Conservation (phyloP, 371 early-diverging fungal genomes). For the Thermomucor indicae-seudaticae region DNA sequence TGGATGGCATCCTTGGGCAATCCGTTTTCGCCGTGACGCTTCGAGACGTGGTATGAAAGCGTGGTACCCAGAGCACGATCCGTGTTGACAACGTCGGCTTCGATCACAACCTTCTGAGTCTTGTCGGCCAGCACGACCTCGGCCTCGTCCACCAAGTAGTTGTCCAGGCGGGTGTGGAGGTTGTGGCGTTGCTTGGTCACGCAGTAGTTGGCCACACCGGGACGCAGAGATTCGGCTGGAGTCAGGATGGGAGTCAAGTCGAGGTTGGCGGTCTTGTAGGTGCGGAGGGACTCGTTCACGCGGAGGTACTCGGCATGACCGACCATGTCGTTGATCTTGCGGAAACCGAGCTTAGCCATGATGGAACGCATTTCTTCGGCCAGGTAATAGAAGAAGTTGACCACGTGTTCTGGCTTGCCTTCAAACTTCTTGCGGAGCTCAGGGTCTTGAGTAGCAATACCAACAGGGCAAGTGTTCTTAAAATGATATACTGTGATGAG, state of each 20-base stretch:
- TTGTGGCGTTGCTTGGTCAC: conserved; percentile 83
- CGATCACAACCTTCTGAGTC: conserved; percentile 56
- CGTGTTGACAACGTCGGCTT: conserved; percentile 81
- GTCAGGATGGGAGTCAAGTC: conserved; percentile 86
- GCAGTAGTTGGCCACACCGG: conserved; percentile 83
- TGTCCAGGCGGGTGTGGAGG: conserved; percentile 65
- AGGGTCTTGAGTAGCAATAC: conserved; percentile 97
- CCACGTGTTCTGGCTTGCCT: conserved; percentile 92
- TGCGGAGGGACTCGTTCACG: conserved; percentile 70
- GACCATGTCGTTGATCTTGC: conserved; percentile 92
- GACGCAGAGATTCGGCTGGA: conserved; percentile 84
- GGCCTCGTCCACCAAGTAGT: conserved; percentile 73
- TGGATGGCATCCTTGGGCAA: conserved; percentile 85
- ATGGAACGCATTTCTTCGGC: conserved; percentile 90
- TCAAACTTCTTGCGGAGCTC: conserved; percentile 89
- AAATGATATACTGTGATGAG: neutral
- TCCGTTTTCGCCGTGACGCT: conserved; percentile 75
- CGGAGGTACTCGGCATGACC: conserved; percentile 84
- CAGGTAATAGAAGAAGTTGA: conserved; percentile 97
- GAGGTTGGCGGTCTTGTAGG: conserved; percentile 84
- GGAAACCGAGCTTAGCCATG: conserved; percentile 94
- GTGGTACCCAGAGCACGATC: conserved; percentile 94
- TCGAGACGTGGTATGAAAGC: conserved; percentile 86
- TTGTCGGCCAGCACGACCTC: conserved; percentile 64
- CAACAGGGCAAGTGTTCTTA: conserved; percentile 93